These are phyloP conservation scores for Lentinula detonsa DNA, from an alignment of 768 basidiomycete genomes.

Conservation along the genomic window DNA sequence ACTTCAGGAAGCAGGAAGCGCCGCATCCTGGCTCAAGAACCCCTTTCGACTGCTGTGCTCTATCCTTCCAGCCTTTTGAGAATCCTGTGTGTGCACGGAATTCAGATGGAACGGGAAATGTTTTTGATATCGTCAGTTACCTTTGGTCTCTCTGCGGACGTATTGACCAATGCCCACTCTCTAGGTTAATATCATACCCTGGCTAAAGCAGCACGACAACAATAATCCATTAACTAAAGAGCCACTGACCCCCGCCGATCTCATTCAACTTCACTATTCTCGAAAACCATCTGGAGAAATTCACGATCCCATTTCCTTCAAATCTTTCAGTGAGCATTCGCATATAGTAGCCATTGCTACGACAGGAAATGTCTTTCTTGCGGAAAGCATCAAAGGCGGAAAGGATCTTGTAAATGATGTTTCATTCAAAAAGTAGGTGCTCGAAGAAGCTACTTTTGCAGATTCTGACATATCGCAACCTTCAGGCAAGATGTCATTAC, in stretches of 20 bases:
- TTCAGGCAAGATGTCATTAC: conserved; percentile 85
- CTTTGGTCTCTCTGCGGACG: conserved; percentile 54
- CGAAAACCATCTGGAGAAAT: conserved; percentile 83
- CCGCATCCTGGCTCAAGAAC: conserved; percentile 60
- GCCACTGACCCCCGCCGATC: conserved; percentile 60
- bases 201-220: conserved; percentile 70
- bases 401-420: conserved; percentile 83
- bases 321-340: conserved; percentile 94
- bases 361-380: conserved; percentile 90
- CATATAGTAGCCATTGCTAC: conserved; percentile 88
- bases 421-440: conserved; percentile 71
- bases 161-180: neutral
- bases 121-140: conserved; percentile 89
- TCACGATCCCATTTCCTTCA: conserved; percentile 97
- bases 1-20: conserved; percentile 59
- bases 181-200: conserved; percentile 10
- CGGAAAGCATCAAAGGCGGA: conserved; percentile 84
- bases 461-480: conserved; percentile 2
- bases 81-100: conserved; percentile 88
- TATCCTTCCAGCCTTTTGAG: conserved; percentile 85
- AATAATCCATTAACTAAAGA: conserved; percentile 74
- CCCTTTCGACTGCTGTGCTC: conserved; percentile 87
- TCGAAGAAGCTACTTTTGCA: neutral
- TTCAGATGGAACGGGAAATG: conserved; percentile 68
- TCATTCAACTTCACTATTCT: conserved; percentile 77